A percentile compares a stretch with the other conserved stretches of the same genome.
phyloP scores from a whole-genome alignment of 208 protist genomes.

The Kentomonas sorsogonicus region DNA sequence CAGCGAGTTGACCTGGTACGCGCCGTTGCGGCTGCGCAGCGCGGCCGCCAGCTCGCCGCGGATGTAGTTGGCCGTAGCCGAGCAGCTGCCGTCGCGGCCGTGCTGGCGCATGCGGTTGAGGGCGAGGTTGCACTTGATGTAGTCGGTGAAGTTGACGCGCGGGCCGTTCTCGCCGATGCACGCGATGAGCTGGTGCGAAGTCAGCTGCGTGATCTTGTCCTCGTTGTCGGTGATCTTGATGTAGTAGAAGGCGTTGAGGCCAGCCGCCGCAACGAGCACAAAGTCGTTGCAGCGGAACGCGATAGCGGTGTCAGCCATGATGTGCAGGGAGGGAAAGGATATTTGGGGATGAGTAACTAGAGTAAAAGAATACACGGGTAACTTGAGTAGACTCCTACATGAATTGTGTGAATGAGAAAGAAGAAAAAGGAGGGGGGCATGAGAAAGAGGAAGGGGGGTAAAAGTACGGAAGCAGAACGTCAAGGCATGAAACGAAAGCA shows the following conservation, averaged over 20 bases:
- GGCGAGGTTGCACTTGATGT: conserved; percentile 89
- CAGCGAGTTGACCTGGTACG: conserved; percentile 87
- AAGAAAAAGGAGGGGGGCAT: neutral
- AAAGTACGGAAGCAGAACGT: too few relatives aligned
- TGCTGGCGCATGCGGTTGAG: conserved; percentile 84
- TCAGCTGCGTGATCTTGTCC: conserved; percentile 90
- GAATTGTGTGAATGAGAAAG: too few relatives aligned
- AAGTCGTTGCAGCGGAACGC: conserved; percentile 86
- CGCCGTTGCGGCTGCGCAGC: conserved; percentile 78
- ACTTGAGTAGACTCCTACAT: too few relatives aligned
- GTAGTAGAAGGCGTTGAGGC: conserved; percentile 87
- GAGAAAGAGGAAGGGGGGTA: conserved; percentile 8
- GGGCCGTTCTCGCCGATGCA: conserved; percentile 88
- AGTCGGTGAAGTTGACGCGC: conserved; percentile 90
- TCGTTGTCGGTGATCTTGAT: conserved; percentile 91
- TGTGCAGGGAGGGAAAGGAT: too few relatives aligned
- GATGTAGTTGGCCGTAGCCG: conserved; percentile 85
- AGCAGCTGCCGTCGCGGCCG: conserved; percentile 69
- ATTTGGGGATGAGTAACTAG: neutral
- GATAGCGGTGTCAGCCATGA: conserved; percentile 88
- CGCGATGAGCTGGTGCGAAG: conserved; percentile 87
- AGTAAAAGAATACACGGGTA: neutral
- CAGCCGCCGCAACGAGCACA: conserved; percentile 72
- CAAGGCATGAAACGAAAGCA: too few relatives aligned
- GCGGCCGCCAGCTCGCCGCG: conserved; percentile 75